Base-by-base conservation (phyloP, 1,284 basidiomycete species). In the Marasmius oreades region DNA sequence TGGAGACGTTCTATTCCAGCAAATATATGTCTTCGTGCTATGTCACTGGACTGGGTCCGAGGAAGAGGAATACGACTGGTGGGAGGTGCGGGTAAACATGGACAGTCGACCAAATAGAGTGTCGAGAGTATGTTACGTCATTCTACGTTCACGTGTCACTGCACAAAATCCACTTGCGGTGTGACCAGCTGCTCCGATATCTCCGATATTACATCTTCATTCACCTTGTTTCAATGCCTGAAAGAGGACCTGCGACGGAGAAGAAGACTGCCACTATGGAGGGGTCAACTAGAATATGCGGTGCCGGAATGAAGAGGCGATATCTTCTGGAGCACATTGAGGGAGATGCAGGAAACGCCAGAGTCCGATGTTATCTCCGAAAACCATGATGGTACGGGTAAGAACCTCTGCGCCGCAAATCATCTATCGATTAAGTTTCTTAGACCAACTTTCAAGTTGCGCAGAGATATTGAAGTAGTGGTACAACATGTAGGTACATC, bases 41-140 rank as follows among this genome's bases (percentile, higher is more conserved):
- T 28, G 26, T 28, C 10, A n/a, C 26, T 12, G 44, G 57, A n/a
- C 10, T 54, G 48, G 47, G 37, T 20, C 20, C 53, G 52, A 42
- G 52, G 48, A 51, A 39, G 36, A 54, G 53, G 56, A 54, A 42
- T 55, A 54, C 53, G 18, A 51, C 26, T 26, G 42, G 50, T 47
- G 26, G 52, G 26, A 36, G 52, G 36, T 50, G 47, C 26, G 16
- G 47, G 47, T 50, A 50, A 50, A 33, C 20, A 18, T n/a, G 39
- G 39, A 42, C 39, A 14, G 11, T 7, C 5, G 20, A 18, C 39
- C 39, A 42, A 42, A 37, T n/a, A 37, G 36, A 42, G 39, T 42
- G 39, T 33, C 24, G 33, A 50, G 7, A 50, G 3, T 11, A 26
- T 11, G 47, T 50, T 31, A 46, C 45, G 23, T 46, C 47, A 50